These are phyloP conservation scores for Tuber calosporum DNA, from an alignment of 495 filamentous ascomycete genomes.

Conservation along the genomic window DNA sequence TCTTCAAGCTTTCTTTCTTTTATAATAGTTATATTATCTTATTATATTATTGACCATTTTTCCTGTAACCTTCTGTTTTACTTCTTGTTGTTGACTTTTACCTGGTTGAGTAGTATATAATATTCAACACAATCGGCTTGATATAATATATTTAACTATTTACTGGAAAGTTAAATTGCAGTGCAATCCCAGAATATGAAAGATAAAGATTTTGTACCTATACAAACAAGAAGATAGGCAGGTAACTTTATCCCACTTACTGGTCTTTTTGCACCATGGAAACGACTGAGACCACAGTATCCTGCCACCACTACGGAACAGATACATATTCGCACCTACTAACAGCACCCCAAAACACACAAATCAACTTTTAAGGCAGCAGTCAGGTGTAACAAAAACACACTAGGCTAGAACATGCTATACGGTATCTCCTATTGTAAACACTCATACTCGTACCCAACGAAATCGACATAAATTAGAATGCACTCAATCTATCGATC, in stretches of 20 bases:
- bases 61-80: too few relatives aligned
- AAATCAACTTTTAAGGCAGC: background rate
- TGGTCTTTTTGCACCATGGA: background rate
- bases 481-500: slow-evolving; percentile 31
- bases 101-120: too few relatives aligned
- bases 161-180: too few relatives aligned
- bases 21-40: too few relatives aligned
- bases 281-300: too few relatives aligned
- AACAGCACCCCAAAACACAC: background rate
- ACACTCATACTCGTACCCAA: background rate
- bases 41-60: too few relatives aligned
- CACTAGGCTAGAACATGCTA: background rate
- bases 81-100: too few relatives aligned
- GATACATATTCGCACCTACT: background rate
- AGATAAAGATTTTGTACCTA: background rate
- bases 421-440: background rate
- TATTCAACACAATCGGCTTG: too few relatives aligned
- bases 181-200: too few relatives aligned
- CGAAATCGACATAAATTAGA: slow-evolving; percentile 8
- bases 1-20: too few relatives aligned
- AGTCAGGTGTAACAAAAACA: background rate
- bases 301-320: background rate
- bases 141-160: too few relatives aligned
- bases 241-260: background rate
- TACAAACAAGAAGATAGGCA: background rate